Evolutionary conservation across 306 rosid species (phyloP).

Genomic region (Oemleria cerasiformis): DNA sequence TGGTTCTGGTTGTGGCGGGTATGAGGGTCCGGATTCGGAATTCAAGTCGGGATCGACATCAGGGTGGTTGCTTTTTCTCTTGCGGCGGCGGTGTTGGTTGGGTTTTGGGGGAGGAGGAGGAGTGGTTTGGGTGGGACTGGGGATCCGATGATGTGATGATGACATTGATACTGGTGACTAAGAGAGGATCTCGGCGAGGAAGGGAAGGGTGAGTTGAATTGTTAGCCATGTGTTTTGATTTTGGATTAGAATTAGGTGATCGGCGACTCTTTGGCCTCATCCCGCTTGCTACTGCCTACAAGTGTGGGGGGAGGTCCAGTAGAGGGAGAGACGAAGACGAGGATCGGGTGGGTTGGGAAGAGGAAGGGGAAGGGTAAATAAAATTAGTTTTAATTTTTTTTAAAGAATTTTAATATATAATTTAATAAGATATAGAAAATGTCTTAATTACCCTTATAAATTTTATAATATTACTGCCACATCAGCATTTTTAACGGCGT

Average conservation of each 20-base stretch:
- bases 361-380: too few relatives aligned
- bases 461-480: too few relatives aligned
- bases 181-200: neutral
- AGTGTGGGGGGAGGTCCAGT: too few relatives aligned
- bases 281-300: neutral
- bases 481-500: too few relatives aligned
- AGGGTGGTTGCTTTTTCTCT: neutral
- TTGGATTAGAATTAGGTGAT: neutral
- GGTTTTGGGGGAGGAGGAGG: neutral
- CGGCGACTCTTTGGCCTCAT: neutral
- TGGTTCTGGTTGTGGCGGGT: neutral
- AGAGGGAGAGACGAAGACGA: too few relatives aligned
- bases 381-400: too few relatives aligned
- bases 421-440: too few relatives aligned
- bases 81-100: slow-evolving; percentile 1
- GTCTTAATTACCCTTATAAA: too few relatives aligned
- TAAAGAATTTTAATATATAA: too few relatives aligned
- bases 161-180: neutral
- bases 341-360: too few relatives aligned
- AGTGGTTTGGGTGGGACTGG: neutral
- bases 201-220: neutral
- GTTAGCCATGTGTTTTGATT: neutral
- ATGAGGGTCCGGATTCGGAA: neutral
- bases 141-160: neutral
- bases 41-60: neutral